A percentile compares a stretch with the other conserved stretches of the same genome.
Conservation (phyloP, 2,329 filamentous ascomycete species). For the Fusarium praegraminearum region DNA sequence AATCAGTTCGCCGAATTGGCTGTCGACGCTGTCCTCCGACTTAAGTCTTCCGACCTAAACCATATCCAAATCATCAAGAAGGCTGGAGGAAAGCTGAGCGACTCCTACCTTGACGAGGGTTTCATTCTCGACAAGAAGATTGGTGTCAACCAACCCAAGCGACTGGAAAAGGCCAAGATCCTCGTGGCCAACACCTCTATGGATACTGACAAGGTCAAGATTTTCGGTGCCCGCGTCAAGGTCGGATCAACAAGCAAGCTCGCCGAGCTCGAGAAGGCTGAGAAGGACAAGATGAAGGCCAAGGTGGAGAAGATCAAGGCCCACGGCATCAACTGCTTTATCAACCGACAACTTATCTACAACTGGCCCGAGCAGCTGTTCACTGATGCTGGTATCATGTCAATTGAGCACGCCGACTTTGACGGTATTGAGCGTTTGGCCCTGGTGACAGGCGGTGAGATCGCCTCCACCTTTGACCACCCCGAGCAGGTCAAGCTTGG, state of each 20-base stretch:
- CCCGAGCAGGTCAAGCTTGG: slow-evolving; percentile 97
- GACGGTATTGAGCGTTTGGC: slow-evolving; percentile 96
- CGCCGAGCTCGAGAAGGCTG: slow-evolving; percentile 97
- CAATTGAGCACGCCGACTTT: slow-evolving; percentile 98
- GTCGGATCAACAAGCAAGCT: slow-evolving; percentile 96
- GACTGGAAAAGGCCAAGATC: slow-evolving; percentile 98
- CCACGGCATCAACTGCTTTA: slow-evolving; percentile 99
- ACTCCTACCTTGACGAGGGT: slow-evolving; percentile 97
- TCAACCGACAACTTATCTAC: slow-evolving; percentile 99
- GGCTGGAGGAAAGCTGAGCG: slow-evolving; percentile 94
- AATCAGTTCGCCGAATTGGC: slow-evolving; percentile 92
- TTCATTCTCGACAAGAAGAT: slow-evolving; percentile 99
- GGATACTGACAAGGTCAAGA: slow-evolving; percentile 99
- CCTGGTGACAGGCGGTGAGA: slow-evolving; percentile 96
- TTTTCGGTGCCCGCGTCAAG: slow-evolving; percentile 97
- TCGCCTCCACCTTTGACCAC: slow-evolving; percentile 97
- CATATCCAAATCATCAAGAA: slow-evolving; percentile 99
- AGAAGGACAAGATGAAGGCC: slow-evolving; percentile 99
- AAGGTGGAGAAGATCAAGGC: slow-evolving; percentile 99
- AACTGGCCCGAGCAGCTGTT: slow-evolving; percentile 99
- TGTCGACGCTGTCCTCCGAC: slow-evolving; percentile 88
- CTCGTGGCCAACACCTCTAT: slow-evolving; percentile 97
- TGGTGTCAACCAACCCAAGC: slow-evolving; percentile 97
- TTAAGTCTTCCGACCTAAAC: slow-evolving; percentile 92
- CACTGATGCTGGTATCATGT: slow-evolving; percentile 96